Conservation (phyloP, 805 yeast species). For the Pichia sporocuriosa region DNA sequence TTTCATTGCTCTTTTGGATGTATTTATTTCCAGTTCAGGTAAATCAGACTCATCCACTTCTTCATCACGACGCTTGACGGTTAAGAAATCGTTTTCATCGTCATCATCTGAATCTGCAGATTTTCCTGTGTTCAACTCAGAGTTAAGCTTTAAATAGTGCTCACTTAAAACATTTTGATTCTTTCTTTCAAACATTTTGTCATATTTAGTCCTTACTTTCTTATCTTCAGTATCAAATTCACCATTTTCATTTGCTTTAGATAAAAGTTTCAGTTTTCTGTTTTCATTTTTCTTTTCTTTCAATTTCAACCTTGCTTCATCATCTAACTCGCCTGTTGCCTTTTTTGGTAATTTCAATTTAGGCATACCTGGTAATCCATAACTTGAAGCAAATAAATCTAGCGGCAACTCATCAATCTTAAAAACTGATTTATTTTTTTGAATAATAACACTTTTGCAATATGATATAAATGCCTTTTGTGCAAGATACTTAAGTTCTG, state of each 20-base stretch:
- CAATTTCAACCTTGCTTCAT: constrained; percentile 34
- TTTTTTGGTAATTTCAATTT: constrained; percentile 62
- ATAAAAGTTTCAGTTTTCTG: constrained; percentile 54
- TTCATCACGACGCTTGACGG: constrained; percentile 74
- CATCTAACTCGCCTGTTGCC: constrained; percentile 34
- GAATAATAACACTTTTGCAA: constrained; percentile 75
- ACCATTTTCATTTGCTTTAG: constrained; percentile 59
- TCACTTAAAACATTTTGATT: constrained; percentile 90
- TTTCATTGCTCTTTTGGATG: constrained; percentile 79
- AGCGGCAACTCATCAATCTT: constrained; percentile 68
- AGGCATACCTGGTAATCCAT: constrained; percentile 96
- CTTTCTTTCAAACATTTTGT: constrained; percentile 90
- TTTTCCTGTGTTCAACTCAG: constrained; percentile 27
- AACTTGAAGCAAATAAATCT: constrained; percentile 77
- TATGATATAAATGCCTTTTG: constrained; percentile 95
- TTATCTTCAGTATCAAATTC: constrained; percentile 38
- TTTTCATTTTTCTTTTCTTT: constrained; percentile 80
- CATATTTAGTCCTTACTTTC: constrained; percentile 78
- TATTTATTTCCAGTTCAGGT: constrained; percentile 48
- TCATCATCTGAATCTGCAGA: constrained; percentile 26
- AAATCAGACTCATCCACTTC: constrained; percentile 55
- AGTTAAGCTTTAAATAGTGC: constrained; percentile 73
- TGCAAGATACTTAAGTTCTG: constrained; percentile 85
- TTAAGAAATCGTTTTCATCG: constrained; percentile 68
- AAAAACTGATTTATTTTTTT: constrained; percentile 82